A percentile compares a stretch with the other conserved stretches of the same genome.
phyloP scores from a whole-genome alignment of 306 rosid species.

The Ormosia emarginata region DNA sequence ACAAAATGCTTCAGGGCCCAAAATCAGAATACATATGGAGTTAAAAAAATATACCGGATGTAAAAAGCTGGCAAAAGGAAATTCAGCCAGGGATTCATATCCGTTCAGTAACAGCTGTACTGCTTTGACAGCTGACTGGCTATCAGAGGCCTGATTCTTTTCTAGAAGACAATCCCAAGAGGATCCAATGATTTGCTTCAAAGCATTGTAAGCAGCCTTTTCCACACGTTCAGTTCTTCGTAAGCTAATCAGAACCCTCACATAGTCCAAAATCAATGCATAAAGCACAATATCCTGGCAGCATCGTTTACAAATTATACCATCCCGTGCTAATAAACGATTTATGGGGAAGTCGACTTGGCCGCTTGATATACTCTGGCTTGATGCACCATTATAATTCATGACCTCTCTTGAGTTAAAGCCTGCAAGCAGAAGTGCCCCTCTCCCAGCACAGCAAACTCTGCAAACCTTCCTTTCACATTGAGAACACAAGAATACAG shows the following conservation, averaged over 20 bases:
- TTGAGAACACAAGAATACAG: conserved; percentile 67
- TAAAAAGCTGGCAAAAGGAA: conserved; percentile 85
- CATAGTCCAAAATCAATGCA: conserved; percentile 82
- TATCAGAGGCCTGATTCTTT: conserved; percentile 33
- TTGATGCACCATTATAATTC: conserved; percentile 54
- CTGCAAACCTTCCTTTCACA: conserved; percentile 88
- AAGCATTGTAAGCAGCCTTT: conserved; percentile 64
- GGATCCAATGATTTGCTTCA: conserved; percentile 66
- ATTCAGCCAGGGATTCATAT: conserved; percentile 85
- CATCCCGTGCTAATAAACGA: conserved; percentile 59
- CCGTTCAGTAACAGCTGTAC: conserved; percentile 53
- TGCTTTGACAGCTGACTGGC: conserved; percentile 38
- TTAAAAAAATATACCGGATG: conserved; percentile 60
- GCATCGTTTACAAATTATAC: conserved; percentile 78
- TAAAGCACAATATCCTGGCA: conserved; percentile 71
- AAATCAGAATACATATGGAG: conserved; percentile 24
- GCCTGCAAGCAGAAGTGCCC: conserved; percentile 74
- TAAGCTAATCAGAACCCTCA: conserved; percentile 72
- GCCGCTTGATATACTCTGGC: conserved; percentile 60
- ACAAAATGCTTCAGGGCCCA: conserved; percentile 16
- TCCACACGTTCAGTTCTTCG: conserved; percentile 74
- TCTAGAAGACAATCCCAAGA: conserved; percentile 47
- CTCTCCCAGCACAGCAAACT: conserved; percentile 94
- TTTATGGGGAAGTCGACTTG: conserved; percentile 63
- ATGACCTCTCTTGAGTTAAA: conserved; percentile 55